phyloP scores from a whole-genome alignment of 2,329 filamentous ascomycete species.

The Mollisia scopiformis region DNA sequence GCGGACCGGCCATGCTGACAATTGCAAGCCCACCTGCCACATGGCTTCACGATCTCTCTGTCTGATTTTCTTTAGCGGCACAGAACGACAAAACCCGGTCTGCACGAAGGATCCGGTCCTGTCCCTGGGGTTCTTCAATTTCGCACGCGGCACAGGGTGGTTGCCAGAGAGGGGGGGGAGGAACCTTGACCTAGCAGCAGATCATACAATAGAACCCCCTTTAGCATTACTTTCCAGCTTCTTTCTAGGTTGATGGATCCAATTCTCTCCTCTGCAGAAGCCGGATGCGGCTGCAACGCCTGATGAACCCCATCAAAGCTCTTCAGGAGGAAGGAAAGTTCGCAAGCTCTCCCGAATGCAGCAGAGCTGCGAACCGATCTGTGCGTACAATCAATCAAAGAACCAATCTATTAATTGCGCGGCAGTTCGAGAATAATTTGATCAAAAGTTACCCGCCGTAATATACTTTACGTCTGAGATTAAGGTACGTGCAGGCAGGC shows the following conservation, averaged over 20 bases:
- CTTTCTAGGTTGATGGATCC: no score
- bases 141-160: not conserved
- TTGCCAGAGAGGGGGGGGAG: no score
- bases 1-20: not conserved
- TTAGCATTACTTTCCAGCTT: no score
- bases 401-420: not conserved
- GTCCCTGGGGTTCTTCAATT: not conserved
- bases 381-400: not conserved
- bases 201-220: not conserved
- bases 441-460: not conserved
- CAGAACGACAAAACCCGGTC: not conserved
- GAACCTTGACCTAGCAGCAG: not conserved
- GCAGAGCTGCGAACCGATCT: not conserved
- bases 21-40: not conserved
- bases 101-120: not conserved
- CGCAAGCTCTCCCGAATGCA: not conserved
- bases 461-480: conserved; percentile 1
- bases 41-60: not conserved
- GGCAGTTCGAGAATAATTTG: not conserved
- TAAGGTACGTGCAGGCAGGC: not conserved
- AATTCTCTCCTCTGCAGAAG: not conserved
- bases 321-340: not conserved
- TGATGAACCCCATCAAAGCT: no score
- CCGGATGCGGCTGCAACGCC: not conserved
- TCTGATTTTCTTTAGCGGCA: not conserved